Evolutionary conservation across 108 stramenopile species (phyloP).

Genomic region (Discostella pseudostelligera): DNA sequence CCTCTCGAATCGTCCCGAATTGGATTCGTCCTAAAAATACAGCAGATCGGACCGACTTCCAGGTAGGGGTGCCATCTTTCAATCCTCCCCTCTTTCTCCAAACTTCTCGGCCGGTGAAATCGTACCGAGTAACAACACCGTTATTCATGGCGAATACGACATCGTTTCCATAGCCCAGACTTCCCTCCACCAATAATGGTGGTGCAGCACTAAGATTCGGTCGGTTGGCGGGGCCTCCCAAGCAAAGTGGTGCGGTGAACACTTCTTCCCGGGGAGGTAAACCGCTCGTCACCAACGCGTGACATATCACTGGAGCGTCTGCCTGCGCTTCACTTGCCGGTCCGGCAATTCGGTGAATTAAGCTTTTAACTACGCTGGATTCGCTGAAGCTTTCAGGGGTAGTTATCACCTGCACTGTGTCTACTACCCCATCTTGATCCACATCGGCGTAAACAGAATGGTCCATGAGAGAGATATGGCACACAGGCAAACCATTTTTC

Average conservation of each 20-base stretch:
- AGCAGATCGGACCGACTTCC: slow-evolving; percentile 41
- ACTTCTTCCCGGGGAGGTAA: slow-evolving; percentile 80
- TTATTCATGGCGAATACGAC: slow-evolving; percentile 78
- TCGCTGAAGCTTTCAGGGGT: slow-evolving; percentile 26
- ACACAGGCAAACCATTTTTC: slow-evolving; percentile 74
- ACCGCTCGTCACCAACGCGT: slow-evolving; percentile 67
- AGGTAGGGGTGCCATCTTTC: slow-evolving; percentile 55
- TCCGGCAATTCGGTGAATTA: slow-evolving; percentile 35
- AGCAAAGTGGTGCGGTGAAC: slow-evolving; percentile 72
- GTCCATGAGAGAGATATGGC: slow-evolving; percentile 72
- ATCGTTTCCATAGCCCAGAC: slow-evolving; percentile 62
- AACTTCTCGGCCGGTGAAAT: slow-evolving; percentile 48
- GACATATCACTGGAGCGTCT: slow-evolving; percentile 53
- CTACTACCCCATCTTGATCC: slow-evolving; percentile 74
- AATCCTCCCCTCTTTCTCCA: slow-evolving; percentile 55
- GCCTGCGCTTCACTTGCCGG: slow-evolving; percentile 12
- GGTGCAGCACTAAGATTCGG: slow-evolving; percentile 51
- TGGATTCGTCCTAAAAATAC: slow-evolving; percentile 51
- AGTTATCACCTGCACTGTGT: slow-evolving; percentile 65
- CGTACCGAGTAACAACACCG: slow-evolving; percentile 66
- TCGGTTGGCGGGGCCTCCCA: slow-evolving; percentile 29
- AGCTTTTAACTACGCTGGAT: slow-evolving; percentile 30
- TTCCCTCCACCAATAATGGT: slow-evolving; percentile 65
- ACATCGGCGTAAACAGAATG: slow-evolving; percentile 77
- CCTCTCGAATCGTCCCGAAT: slow-evolving; percentile 39